phyloP scores from a whole-genome alignment of 306 rosid species.

The Heteromeles arbutifolia region DNA sequence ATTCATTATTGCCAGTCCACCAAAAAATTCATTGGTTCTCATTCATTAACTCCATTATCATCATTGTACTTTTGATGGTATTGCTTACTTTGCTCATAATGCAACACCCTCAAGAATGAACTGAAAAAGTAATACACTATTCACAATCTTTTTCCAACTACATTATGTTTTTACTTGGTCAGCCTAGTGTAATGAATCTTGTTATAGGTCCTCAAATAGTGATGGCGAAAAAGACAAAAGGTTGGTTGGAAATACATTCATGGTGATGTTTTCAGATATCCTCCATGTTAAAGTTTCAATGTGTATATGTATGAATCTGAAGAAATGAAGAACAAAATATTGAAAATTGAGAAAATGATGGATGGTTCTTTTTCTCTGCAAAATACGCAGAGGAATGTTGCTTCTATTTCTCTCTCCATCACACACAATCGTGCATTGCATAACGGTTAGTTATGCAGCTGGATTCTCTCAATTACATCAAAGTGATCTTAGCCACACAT shows the following conservation, averaged over 20 bases:
- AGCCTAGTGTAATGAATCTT: constrained; percentile 12
- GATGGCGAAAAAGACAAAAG: constrained; percentile 69
- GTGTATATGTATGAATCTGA: no score
- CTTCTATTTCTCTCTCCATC: no score
- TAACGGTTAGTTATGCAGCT: no score
- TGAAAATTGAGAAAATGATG: no score
- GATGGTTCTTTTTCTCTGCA: no score
- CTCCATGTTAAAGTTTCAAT: background rate
- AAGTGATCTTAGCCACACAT: no score
- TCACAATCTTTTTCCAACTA: background rate
- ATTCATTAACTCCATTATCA: constrained; percentile 58
- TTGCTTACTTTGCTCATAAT: constrained; percentile 62
- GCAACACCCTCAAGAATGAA: constrained; percentile 62
- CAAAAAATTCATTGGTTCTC: constrained; percentile 82
- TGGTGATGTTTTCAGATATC: constrained; percentile 69
- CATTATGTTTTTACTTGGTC: constrained; percentile 12
- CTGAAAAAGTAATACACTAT: constrained; percentile 53
- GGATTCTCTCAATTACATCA: no score
- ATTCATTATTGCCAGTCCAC: constrained; percentile 43
- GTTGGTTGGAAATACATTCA: constrained; percentile 78
- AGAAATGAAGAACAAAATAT: no score
- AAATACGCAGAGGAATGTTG: no score
- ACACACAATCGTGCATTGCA: no score
- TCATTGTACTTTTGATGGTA: constrained; percentile 67
- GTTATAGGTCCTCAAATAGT: constrained; percentile 43